These are phyloP conservation scores for Lachancea fermentati DNA, from an alignment of 805 yeast genomes.

Conservation along the genomic window DNA sequence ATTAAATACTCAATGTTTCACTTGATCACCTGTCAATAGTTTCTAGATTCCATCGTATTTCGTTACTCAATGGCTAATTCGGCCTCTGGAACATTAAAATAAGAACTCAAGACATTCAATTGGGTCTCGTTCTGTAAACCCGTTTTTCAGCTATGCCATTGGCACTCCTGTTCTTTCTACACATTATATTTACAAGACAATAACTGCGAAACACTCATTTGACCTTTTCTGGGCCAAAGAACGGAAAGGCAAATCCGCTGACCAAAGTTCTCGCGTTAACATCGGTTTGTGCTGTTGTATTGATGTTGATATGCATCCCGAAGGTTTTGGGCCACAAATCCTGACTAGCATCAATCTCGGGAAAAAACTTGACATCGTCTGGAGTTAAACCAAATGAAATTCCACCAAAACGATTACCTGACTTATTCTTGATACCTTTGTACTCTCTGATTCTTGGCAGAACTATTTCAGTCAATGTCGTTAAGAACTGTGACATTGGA, in stretches of 20 bases:
- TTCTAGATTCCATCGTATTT: too few relatives aligned
- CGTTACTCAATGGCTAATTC: too few relatives aligned
- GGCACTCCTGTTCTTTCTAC: too few relatives aligned
- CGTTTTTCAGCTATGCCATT: too few relatives aligned
- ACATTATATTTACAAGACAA: slow-evolving; percentile 4
- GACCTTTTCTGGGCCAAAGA: slow-evolving; percentile 39
- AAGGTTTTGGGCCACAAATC: slow-evolving; percentile 84
- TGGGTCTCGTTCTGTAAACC: too few relatives aligned
- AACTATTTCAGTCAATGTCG: slow-evolving; percentile 86
- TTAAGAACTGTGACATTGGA: slow-evolving; percentile 77
- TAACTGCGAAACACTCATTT: slow-evolving; percentile 1
- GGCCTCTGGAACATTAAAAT: too few relatives aligned
- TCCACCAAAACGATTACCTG: slow-evolving; percentile 85
- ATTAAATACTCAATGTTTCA: too few relatives aligned
- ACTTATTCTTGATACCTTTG: slow-evolving; percentile 62
- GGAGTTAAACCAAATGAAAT: slow-evolving; percentile 77
- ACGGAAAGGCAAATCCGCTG: slow-evolving; percentile 79
- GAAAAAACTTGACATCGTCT: slow-evolving; percentile 76
- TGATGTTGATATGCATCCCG: slow-evolving; percentile 80
- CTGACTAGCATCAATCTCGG: slow-evolving; percentile 86
- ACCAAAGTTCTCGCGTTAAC: slow-evolving; percentile 81
- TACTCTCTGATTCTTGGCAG: slow-evolving; percentile 90
- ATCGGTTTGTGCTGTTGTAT: slow-evolving; percentile 86
- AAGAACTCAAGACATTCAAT: too few relatives aligned
- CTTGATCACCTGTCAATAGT: too few relatives aligned